Evolutionary conservation across 2,329 filamentous ascomycete species (phyloP), one percentile per base, ranked within the genome.

Genomic region (Colletotrichum gloeosporioides): DNA sequence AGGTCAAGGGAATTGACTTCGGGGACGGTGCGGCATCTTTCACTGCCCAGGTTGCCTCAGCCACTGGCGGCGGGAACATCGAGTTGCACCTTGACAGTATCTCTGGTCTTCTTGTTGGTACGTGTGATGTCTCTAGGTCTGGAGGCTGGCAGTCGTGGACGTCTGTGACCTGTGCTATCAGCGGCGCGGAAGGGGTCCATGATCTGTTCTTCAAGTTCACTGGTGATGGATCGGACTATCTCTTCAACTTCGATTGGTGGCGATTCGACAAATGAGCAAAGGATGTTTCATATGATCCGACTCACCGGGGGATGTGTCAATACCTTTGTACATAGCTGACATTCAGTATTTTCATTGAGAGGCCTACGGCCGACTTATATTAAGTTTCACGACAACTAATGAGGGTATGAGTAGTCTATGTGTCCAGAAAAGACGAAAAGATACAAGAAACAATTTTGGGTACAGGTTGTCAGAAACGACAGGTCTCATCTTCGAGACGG

Each of bases 351-450:
- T 22, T 12, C 8, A 22, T 16, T 63, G 59, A 36, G 10, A 32
- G 31, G n/a, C 44, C 44, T 53, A 53, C 6, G 44, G 44, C 44
- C 8, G 29, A 36, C 18, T 2, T 25, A 18, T 22, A 71, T 71
- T 65, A 71, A 57, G 22, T 55, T 22, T 39, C 44, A 71, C 69
- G 65, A 8, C n/a, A 53, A 65, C 39, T 57, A 65, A 71, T 71
- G 69, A 71, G 69, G 69, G 39, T 71, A 71, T 71, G 61, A 64
- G 61, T 65, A 71, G 69, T 71, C 69, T 71, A 57, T 65, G 69
- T 65, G 61, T 65, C 44, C 57, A 6, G 22, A 64, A 22, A 71
- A 32, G n/a, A 2, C 16, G 62, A 65, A 31, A 64, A 65, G 22
- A 71, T 71, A 71, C 59, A 64, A 29, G 31, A 34, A 62, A 25